These are phyloP conservation scores for Leccinum variicolor DNA, from an alignment of 768 basidiomycete genomes.

Conservation along the genomic window DNA sequence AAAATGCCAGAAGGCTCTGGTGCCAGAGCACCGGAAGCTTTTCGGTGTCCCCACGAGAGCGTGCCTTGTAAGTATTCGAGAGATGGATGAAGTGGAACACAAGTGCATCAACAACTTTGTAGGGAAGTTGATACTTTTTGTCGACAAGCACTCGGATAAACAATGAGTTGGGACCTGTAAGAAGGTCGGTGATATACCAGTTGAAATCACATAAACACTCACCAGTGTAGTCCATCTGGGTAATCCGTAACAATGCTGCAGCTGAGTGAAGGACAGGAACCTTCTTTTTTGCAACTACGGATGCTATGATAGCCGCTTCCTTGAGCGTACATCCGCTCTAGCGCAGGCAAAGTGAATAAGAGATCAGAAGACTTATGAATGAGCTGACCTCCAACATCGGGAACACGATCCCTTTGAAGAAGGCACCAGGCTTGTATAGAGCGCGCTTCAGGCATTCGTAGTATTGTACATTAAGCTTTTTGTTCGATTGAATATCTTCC, in stretches of 20 bases:
- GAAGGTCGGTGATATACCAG: not conserved
- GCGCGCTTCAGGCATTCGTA: conserved; percentile 92
- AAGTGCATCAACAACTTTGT: conserved; percentile 95
- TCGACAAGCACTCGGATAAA: conserved; percentile 96
- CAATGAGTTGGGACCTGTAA: conserved; percentile 80
- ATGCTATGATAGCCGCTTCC: conserved; percentile 92
- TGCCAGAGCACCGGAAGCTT: conserved; percentile 98
- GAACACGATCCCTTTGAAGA: conserved; percentile 97
- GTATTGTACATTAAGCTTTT: conserved; percentile 89
- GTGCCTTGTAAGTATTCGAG: conserved; percentile 84
- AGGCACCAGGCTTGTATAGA: conserved; percentile 94
- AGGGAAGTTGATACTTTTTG: conserved; percentile 97
- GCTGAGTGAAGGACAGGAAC: conserved; percentile 97
- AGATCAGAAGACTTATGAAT: conserved; percentile 27
- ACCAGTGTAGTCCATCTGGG: conserved; percentile 97
- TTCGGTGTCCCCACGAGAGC: conserved; percentile 63
- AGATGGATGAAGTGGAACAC: conserved; percentile 98
- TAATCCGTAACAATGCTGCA: conserved; percentile 88
- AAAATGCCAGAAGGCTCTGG: conserved; percentile 92
- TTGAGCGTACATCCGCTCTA: conserved; percentile 87
- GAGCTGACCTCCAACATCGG: conserved; percentile 83
- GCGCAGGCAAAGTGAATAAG: not conserved
- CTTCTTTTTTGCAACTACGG: conserved; percentile 85
- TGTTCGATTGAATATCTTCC: conserved; percentile 82
- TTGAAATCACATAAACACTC: conserved; percentile 4